Base-by-base conservation (phyloP, 495 filamentous ascomycete species). In the Penicillium arizonense region DNA sequence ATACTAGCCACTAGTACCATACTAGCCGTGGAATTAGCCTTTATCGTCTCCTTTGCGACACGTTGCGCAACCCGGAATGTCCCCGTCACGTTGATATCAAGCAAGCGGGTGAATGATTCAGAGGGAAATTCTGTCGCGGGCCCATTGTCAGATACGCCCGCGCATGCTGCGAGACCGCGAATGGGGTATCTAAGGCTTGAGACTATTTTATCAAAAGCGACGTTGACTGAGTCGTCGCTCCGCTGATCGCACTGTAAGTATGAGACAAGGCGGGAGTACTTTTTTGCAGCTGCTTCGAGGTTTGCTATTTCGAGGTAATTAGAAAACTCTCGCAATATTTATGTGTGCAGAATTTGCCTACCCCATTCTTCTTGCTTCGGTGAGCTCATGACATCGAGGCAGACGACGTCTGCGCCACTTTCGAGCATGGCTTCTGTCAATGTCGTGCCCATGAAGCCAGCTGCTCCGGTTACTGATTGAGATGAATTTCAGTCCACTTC, bases 81-180 rank as follows among this genome's bases (percentile, higher is more conserved):
- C 3, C 87, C 86, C 3, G 79, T 86, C 10, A 87, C 77, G 57
- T 88, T 89, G 37, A 87, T 77, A 46, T 81, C 77, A 34, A 88
- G 55, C 74, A 88, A 81, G 20, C 68, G 75, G 50, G 84, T 77
- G 3, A 67, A 62, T 40, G 82, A 78, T 54, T 75, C 74, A 1
- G 74, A 74, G 7, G 78, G 78, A 56, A 87, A 88, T 43, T 87
- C 79, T 44, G 85, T 66, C 4, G 84, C 79, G 0, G 77, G 59
- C 1, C 67, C 68, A 50, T 80, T 82, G 32, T 70, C 73, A 41
- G 88, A 87, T 46, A 94, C 86, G 57, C 89, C 88, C 26, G 89
- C 89, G 44, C 87, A 86, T 71, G 88, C 87, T 70, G 92, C 79
- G 10, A 92, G 74, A 10, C 90, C 85, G 56, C 90, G 84, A 3